Conservation (phyloP, 2,329 filamentous ascomycete species). For the Stemphylium beticola region DNA sequence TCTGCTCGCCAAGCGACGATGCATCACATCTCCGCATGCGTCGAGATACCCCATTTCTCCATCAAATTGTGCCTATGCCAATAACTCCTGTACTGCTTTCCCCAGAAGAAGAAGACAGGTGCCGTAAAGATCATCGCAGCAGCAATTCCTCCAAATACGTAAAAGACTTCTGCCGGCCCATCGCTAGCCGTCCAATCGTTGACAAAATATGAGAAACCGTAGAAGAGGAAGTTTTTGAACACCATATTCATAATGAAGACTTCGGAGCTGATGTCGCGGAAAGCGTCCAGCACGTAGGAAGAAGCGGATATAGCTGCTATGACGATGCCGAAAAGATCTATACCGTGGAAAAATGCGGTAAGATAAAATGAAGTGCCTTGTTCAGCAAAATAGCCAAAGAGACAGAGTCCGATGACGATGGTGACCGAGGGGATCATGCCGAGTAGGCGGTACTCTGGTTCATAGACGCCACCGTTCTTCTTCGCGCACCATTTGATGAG, state of each 20-base stretch:
- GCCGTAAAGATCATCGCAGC: slow-evolving; percentile 35
- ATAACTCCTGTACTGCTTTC: slow-evolving; percentile 44
- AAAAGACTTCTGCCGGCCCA: slow-evolving; percentile 49
- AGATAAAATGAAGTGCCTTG: slow-evolving; percentile 31
- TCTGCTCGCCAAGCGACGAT: not conserved
- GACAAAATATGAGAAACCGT: slow-evolving; percentile 52
- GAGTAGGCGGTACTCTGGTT: slow-evolving; percentile 60
- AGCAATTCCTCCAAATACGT: slow-evolving; percentile 43
- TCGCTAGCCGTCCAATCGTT: slow-evolving; percentile 50
- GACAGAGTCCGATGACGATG: slow-evolving; percentile 48
- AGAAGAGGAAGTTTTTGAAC: slow-evolving; percentile 55
- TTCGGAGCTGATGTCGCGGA: slow-evolving; percentile 50
- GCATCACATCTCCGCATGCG: slow-evolving; percentile 38
- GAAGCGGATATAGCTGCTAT: slow-evolving; percentile 41
- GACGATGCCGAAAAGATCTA: slow-evolving; percentile 44
- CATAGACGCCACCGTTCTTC: slow-evolving; percentile 60
- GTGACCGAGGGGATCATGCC: slow-evolving; percentile 40
- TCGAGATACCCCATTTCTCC: slow-evolving; percentile 42
- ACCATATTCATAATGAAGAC: slow-evolving; percentile 54
- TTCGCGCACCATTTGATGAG: slow-evolving; percentile 53
- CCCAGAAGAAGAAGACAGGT: slow-evolving; percentile 44
- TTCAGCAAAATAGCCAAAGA: slow-evolving; percentile 47
- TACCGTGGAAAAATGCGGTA: slow-evolving; percentile 44
- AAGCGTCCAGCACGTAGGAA: slow-evolving; percentile 50
- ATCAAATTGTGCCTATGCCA: slow-evolving; percentile 44